Conservation (phyloP, 257 asterid species). For the Gentiana straminea region DNA sequence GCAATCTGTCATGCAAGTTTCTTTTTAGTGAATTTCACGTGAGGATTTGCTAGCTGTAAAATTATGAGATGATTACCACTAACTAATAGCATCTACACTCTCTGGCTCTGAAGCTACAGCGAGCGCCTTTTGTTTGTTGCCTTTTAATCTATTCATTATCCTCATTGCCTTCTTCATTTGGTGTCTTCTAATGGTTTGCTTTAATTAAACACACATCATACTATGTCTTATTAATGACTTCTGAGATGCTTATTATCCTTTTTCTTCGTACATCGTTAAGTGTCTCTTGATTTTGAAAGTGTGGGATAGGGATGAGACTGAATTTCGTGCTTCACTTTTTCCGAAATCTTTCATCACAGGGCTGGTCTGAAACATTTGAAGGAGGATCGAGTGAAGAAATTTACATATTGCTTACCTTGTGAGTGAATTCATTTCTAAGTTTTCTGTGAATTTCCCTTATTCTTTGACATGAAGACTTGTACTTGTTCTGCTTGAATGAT, state of each 20-base stretch:
- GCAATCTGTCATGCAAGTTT: not conserved
- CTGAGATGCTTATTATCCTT: not conserved
- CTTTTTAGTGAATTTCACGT: not conserved
- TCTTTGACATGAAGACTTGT: no score
- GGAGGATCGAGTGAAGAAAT: constrained; percentile 73
- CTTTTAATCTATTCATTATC: not conserved
- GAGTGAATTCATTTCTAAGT: constrained; percentile 21
- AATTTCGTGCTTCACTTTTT: constrained; percentile 5
- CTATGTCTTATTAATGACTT: not conserved
- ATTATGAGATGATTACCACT: not conserved
- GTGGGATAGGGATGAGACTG: not conserved
- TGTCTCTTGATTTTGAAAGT: not conserved
- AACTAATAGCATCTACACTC: not conserved
- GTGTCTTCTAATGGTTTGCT: not conserved
- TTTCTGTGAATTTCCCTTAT: no score
- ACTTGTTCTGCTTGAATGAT: no score
- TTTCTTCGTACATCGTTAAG: not conserved
- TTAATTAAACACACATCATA: not conserved
- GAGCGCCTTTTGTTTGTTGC: not conserved
- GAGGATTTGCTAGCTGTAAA: not conserved
- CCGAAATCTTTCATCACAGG: constrained; percentile 30
- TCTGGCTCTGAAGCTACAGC: not conserved
- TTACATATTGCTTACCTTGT: constrained; percentile 93
- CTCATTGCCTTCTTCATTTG: not conserved
- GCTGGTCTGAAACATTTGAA: constrained; percentile 83